Base-by-base conservation (phyloP, 2,329 filamentous ascomycete species). In the Penicillium sp. region DNA sequence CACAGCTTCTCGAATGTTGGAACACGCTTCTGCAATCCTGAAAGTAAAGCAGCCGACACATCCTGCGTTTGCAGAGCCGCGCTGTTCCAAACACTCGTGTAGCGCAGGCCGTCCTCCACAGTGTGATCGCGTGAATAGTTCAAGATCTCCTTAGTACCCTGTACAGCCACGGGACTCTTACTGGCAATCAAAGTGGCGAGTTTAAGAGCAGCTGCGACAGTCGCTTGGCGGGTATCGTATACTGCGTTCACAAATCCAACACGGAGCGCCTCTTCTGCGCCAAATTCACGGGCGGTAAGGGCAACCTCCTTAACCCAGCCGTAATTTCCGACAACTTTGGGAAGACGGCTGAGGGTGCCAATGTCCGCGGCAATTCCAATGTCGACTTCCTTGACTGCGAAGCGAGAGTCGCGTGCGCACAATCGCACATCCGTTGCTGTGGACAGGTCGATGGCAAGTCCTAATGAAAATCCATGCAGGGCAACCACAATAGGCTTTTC, bases 401-500 rank as follows among this genome's bases (percentile, higher is more conserved):
- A 77, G 11, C 62, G 64, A 5, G 69, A 64, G 32, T 74, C 67
- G 3, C 57, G 55, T 0, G 72, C 59, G 49, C 72, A 76, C 4
- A 79, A 55, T 7, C 77, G 69, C 44, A 80, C 67, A 46, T 80
- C 78, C 3, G 73, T 69, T 3, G 76, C 75, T 1, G 70, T 69
- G 13, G 69, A 65, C 7, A 80, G 54, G 69, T 96, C 90, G 58
- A 95, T 87, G 16, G 85, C 89, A 9, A 95, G 79, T 14, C 92
- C 91, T 63, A 90, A 85, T 3, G 87, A 82, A 62, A 92, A 84
- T 39, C 88, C 92, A 66, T 96, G 90, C 60, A 96, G 75, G 18
- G 91, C 86, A 48, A 85, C 87, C 54, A 97, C 88, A 32, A 97
- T 90, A 56, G 91, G 91, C 76, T 97, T 97, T 75, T 94, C 89